Evolutionary conservation across 1,284 basidiomycete genomes (phyloP).

Genomic region (Moniliophthora roreri): DNA sequence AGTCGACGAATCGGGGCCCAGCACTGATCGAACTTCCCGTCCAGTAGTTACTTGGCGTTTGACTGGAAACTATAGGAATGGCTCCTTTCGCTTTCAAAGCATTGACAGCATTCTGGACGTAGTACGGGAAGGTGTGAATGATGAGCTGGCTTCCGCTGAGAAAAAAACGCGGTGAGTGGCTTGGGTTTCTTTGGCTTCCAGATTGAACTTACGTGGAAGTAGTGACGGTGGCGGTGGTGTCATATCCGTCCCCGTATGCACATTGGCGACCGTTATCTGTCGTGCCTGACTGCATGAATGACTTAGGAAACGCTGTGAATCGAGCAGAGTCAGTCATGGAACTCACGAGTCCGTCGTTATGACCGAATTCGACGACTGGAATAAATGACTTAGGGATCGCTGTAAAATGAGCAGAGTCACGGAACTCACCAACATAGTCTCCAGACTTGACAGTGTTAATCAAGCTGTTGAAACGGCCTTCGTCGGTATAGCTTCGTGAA

Average conservation of each 20-base stretch:
- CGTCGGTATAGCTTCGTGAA: conserved; percentile 45
- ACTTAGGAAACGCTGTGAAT: not conserved
- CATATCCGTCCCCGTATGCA: conserved; percentile 33
- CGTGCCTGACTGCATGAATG: conserved; percentile 15
- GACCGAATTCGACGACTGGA: conserved; percentile 31
- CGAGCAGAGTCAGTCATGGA: not conserved
- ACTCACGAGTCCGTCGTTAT: conserved; percentile 21
- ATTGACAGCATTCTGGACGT: conserved; percentile 43
- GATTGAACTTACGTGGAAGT: conserved; percentile 27
- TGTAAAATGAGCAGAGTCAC: not conserved
- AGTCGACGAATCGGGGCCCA: conserved; percentile 43
- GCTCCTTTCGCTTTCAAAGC: conserved; percentile 45
- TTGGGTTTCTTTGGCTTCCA: not conserved
- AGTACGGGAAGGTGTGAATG: conserved; percentile 41
- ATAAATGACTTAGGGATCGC: not conserved
- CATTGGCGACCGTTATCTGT: conserved; percentile 39
- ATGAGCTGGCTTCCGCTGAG: conserved; percentile 31
- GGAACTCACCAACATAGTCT: conserved; percentile 35
- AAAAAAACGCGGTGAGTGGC: too few species aligned
- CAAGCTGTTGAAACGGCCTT: conserved; percentile 42
- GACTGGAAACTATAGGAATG: conserved; percentile 45
- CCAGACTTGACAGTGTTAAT: conserved; percentile 35
- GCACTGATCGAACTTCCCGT: conserved; percentile 31
- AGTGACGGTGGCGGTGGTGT: conserved; percentile 33
- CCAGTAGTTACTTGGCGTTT: conserved; percentile 50